phyloP scores from a whole-genome alignment of 148 eudicot species.

The Rhododendron mucronatum region DNA sequence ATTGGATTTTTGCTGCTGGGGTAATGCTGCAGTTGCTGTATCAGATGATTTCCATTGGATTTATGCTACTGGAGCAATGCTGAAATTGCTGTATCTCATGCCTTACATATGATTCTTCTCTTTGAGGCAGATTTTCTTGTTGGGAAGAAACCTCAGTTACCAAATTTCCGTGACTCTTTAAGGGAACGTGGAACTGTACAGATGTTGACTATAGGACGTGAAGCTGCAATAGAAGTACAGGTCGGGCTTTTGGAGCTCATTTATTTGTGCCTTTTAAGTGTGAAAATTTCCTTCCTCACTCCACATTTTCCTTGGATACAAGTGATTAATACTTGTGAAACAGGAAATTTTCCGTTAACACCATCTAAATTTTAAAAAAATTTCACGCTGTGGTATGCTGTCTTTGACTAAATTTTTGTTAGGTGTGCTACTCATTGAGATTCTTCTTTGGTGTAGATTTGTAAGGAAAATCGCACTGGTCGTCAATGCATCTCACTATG shows the following conservation, averaged over 20 bases:
- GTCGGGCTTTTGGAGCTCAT: conserved; percentile 31
- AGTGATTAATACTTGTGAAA: neutral
- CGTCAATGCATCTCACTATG: neutral
- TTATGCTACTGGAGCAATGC: conserved; percentile 61
- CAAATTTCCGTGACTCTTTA: conserved; percentile 82
- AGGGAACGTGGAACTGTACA: conserved; percentile 89
- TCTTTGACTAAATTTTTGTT: neutral
- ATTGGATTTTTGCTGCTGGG: conserved; percentile 97
- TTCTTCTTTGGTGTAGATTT: neutral
- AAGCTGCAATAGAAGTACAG: conserved; percentile 97
- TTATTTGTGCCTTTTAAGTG: neutral
- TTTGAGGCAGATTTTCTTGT: conserved; percentile 86
- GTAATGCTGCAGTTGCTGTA: conserved; percentile 84
- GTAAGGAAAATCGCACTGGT: neutral
- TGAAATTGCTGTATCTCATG: conserved; percentile 50
- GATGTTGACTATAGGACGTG: conserved; percentile 93
- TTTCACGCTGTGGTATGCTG: neutral
- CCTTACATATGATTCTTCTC: conserved; percentile 59
- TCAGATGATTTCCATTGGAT: conserved; percentile 56
- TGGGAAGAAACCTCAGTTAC: conserved; percentile 78
- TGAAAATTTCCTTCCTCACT: neutral
- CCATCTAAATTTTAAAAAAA: neutral
- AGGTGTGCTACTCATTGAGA: neutral
- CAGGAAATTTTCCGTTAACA: neutral
- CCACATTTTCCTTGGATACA: neutral